Base-by-base conservation (phyloP, 768 basidiomycete genomes). In the Tephrocybe sp. region DNA sequence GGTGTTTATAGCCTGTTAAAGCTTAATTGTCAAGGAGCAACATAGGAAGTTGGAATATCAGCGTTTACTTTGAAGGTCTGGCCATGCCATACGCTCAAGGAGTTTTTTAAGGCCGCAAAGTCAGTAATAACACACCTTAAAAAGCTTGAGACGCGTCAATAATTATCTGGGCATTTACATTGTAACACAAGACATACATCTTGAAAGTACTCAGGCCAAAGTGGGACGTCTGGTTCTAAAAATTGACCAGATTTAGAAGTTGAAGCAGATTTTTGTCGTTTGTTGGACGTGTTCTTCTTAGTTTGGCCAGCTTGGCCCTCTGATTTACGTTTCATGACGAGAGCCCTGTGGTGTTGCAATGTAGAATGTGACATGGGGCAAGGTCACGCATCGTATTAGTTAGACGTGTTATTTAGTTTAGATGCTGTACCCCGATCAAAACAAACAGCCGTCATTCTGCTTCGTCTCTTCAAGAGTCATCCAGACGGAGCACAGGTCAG, bases 1-100 rank as follows among this genome's bases (percentile, higher is more conserved):
- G 12, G 92, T 91, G 59, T 94, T 95, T 41, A 95, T 71, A 9
- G 92, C 90, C 90, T 95, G 50, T 15, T 10, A 43, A 3, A 45
- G 48, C 41, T 15, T 43, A 34, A 11, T 24, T 33, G 42, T 33
- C 17, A 25, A 6, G 14, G 33, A 25, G 41, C 21, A 28, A 43
- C 25, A 45, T 30, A 33, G 24, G 8, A n/a, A 5, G 15, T 36
- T 12, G 9, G 4, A 36, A 14, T 4, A 24, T 24, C 5, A 10
- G 18, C 40, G 24, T 43, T 46, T 17, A 52, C 51, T 48, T 53
- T 53, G 33, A 53, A 53, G 42, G 15, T 47, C 51, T 53, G 30
- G 25, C 2, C 23, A 41, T 18, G 38, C 6, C 20, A 24, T 23
- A 39, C n/a, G 20, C 21, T 18, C 36, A 14, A 39, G 5, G 38